phyloP scores from a whole-genome alignment of 257 asterid species.

The Solanum ossicruentum region DNA sequence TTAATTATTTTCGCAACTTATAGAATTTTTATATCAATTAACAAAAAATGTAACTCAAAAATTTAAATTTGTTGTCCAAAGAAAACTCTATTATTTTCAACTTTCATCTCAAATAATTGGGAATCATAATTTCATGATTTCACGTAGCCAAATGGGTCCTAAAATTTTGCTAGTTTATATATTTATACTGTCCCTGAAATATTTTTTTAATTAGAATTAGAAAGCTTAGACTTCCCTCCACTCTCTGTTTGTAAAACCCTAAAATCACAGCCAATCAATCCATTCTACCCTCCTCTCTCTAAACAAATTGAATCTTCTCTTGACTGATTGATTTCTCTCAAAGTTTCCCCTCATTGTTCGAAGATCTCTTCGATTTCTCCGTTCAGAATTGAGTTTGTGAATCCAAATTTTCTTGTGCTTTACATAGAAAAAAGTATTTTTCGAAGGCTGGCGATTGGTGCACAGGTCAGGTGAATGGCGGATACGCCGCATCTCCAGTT shows the following conservation, averaged over 20 bases:
- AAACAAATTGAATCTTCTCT: background rate
- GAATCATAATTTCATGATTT: too few relatives aligned
- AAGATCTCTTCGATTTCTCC: background rate
- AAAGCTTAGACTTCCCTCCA: background rate
- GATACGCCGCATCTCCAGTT: conserved; percentile 60
- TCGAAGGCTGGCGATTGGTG: conserved; percentile 53
- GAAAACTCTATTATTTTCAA: too few relatives aligned
- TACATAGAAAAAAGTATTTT: background rate
- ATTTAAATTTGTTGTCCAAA: too few relatives aligned
- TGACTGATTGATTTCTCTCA: background rate
- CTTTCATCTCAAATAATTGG: too few relatives aligned
- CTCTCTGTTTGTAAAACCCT: conserved; percentile 4
- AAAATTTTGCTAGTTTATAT: too few relatives aligned
- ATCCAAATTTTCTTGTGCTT: background rate
- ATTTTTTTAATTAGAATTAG: background rate
- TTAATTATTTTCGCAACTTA: too few relatives aligned
- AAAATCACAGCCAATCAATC: background rate
- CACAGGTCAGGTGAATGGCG: conserved; percentile 65
- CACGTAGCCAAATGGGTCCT: too few relatives aligned
- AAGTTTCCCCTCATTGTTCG: background rate
- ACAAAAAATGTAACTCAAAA: too few relatives aligned
- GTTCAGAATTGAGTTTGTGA: background rate
- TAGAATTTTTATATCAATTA: too few relatives aligned
- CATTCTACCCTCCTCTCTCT: background rate
- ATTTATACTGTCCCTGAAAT: too few relatives aligned